These are phyloP conservation scores for Ogataea methanolica DNA, from an alignment of 805 yeast species.

Conservation along the genomic window DNA sequence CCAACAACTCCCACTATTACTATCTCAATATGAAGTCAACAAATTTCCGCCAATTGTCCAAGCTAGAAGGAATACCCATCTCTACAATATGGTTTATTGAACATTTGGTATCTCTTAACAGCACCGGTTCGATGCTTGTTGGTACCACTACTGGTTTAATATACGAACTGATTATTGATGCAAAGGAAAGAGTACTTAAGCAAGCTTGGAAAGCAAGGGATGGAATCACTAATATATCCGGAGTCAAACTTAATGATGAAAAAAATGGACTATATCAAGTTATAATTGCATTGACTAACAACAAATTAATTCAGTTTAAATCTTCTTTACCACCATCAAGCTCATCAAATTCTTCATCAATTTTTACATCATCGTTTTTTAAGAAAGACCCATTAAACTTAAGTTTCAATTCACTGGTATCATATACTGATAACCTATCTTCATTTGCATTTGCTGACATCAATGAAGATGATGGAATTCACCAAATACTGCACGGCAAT, in stretches of 20 bases:
- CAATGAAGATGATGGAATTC: constrained; percentile 13
- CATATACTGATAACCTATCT: constrained; percentile 7
- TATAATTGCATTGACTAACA: constrained; percentile 9
- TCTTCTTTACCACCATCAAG: constrained; percentile 5
- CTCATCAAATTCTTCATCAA: constrained; percentile 4
- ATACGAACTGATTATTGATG: constrained; percentile 43
- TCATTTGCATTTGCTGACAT: constrained; percentile 20
- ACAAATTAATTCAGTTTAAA: constrained; percentile 12
- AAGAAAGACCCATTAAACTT: constrained; percentile 20
- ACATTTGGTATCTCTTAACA: constrained; percentile 18
- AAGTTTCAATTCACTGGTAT: constrained; percentile 12
- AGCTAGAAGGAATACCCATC: constrained; percentile 42
- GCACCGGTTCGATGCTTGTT: constrained; percentile 44
- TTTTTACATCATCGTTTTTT: constrained; percentile 8
- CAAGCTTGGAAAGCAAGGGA: constrained; percentile 34
- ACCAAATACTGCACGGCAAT: constrained; percentile 17
- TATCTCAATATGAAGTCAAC: constrained; percentile 40
- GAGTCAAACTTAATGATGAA: constrained; percentile 2
- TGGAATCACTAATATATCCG: constrained; percentile 11
- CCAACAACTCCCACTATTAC: constrained; percentile 41
- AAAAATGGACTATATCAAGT: constrained; percentile 6
- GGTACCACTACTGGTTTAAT: constrained; percentile 47
- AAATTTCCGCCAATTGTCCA: constrained; percentile 38
- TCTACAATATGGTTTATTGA: constrained; percentile 37
- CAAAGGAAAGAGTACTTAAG: constrained; percentile 38